A percentile compares a stretch with the other conserved stretches of the same genome.
Evolutionary conservation across 352 stramenopile genomes (phyloP).

Genomic region (Phytophthora podocarpi): DNA sequence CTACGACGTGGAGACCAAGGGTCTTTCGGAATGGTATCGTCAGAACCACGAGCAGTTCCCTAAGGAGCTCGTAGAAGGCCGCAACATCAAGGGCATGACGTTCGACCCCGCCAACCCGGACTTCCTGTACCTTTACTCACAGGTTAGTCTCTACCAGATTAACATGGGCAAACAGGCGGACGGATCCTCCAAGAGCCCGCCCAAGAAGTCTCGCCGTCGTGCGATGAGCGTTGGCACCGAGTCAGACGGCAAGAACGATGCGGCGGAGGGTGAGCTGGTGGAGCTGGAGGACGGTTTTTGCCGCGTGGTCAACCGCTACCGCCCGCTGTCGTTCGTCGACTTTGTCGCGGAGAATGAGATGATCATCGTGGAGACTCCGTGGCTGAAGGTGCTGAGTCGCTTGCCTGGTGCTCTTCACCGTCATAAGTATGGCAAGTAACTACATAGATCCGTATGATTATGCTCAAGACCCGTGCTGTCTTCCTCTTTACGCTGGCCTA

Average conservation of each 20-base stretch:
- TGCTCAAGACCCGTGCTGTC: constrained; percentile 8
- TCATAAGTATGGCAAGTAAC: constrained; percentile 90
- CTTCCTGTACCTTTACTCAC: constrained; percentile 81
- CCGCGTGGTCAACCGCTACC: constrained; percentile 82
- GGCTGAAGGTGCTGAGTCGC: constrained; percentile 86
- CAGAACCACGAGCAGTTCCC: constrained; percentile 71
- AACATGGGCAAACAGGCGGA: constrained; percentile 62
- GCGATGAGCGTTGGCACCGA: constrained; percentile 66
- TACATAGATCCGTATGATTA: constrained; percentile 38
- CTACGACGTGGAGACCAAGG: constrained; percentile 87
- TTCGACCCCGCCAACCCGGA: constrained; percentile 81
- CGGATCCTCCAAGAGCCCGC: constrained; percentile 29
- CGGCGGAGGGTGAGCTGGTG: constrained; percentile 63
- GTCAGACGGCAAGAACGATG: constrained; percentile 56
- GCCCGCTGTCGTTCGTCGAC: constrained; percentile 84
- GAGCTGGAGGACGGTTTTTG: constrained; percentile 73
- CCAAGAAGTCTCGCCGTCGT: constrained; percentile 53
- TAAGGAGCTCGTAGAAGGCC: constrained; percentile 73
- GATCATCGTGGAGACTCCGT: constrained; percentile 83
- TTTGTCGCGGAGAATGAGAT: constrained; percentile 80
- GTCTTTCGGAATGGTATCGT: constrained; percentile 75
- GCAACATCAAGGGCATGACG: constrained; percentile 80
- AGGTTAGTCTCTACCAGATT: constrained; percentile 83
- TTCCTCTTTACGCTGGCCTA: constrained; percentile 1
- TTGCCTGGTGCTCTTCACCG: constrained; percentile 80